phyloP scores from a whole-genome alignment of 164 flowering plant species.

The Aristolochia contorta region DNA sequence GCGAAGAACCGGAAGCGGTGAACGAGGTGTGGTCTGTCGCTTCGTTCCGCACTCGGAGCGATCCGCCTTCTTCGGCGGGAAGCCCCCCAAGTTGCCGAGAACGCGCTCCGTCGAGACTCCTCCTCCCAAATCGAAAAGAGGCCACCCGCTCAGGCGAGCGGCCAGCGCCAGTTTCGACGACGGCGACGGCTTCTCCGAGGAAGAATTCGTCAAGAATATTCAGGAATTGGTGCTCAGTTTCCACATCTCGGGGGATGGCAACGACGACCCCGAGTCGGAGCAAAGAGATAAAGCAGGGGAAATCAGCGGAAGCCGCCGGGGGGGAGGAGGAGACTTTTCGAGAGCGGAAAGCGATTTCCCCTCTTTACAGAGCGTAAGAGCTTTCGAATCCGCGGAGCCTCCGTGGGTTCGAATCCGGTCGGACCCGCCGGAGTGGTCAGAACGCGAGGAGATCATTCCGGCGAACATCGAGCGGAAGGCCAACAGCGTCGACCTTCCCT shows the following conservation, averaged over 20 bases:
- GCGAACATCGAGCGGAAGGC: slow-evolving; percentile 56
- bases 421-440: slow-evolving; percentile 33
- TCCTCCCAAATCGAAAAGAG: slow-evolving; percentile 17
- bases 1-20: slow-evolving; percentile 11
- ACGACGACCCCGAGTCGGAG: not conserved
- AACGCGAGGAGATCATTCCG: slow-evolving; percentile 22
- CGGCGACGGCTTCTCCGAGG: slow-evolving; percentile 46
- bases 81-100: slow-evolving; percentile 19
- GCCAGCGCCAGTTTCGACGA: slow-evolving; percentile 35
- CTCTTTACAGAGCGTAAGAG: not conserved
- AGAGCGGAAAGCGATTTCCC: not conserved
- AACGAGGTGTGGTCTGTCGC: slow-evolving; percentile 14
- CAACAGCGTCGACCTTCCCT: slow-evolving; percentile 61
- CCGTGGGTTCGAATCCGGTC: slow-evolving; percentile 22
- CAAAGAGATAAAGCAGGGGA: not conserved
- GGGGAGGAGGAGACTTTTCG: not conserved
- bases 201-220: slow-evolving; percentile 48
- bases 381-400: slow-evolving; percentile 14
- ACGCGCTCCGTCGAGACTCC: slow-evolving; percentile 34
- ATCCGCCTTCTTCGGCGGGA: slow-evolving; percentile 32
- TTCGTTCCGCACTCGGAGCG: slow-evolving; percentile 17
- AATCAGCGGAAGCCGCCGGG: not conserved
- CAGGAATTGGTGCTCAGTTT: slow-evolving; percentile 48
- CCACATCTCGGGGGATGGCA: slow-evolving; percentile 26
- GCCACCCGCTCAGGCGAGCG: slow-evolving; percentile 22